phyloP scores from a whole-genome alignment of 2,329 filamentous ascomycete genomes.

The Myriosclerotinia curreyana region DNA sequence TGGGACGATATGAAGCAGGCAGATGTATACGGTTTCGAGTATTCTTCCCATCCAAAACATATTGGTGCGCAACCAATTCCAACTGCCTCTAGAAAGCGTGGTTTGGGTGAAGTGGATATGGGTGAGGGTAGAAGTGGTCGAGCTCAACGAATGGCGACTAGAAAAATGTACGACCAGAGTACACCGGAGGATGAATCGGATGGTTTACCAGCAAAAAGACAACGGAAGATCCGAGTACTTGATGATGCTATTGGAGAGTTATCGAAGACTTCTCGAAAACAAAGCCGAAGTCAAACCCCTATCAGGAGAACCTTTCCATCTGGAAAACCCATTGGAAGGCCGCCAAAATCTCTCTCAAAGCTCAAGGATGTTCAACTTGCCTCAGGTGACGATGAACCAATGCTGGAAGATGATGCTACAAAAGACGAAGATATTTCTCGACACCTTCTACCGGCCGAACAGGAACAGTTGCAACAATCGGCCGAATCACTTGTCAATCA shows the following conservation, averaged over 20 bases:
- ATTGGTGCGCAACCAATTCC: constrained; percentile 56
- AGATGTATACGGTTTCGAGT: constrained; percentile 58
- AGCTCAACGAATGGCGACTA: constrained; percentile 30
- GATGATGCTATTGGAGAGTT: constrained; percentile 27
- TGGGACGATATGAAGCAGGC: constrained; percentile 51
- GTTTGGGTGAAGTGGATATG: constrained; percentile 20
- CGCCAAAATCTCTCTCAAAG: constrained; percentile 35
- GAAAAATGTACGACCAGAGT: constrained; percentile 31
- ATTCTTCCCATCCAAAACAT: constrained; percentile 56
- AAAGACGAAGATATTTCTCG: constrained; percentile 23
- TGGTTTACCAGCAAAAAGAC: constrained; percentile 34
- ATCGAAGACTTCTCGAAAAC: constrained; percentile 23
- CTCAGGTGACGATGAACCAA: constrained; percentile 23
- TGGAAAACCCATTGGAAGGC: constrained; percentile 38
- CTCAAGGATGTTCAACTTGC: constrained; percentile 32
- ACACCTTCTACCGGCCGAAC: constrained; percentile 30
- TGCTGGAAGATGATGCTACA: constrained; percentile 18
- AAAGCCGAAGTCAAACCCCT: constrained; percentile 30
- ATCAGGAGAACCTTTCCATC: constrained; percentile 34
- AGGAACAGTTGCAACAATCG: constrained; percentile 32
- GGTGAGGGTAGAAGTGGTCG: constrained; percentile 32
- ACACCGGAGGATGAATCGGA: constrained; percentile 34
- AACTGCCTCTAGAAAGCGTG: constrained; percentile 23
- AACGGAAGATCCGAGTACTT: constrained; percentile 31
- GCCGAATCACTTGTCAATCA: constrained; percentile 33